Evolutionary conservation across 192 early-diverging fungal species (phyloP).

Genomic region (Backusella liffmaniae): DNA sequence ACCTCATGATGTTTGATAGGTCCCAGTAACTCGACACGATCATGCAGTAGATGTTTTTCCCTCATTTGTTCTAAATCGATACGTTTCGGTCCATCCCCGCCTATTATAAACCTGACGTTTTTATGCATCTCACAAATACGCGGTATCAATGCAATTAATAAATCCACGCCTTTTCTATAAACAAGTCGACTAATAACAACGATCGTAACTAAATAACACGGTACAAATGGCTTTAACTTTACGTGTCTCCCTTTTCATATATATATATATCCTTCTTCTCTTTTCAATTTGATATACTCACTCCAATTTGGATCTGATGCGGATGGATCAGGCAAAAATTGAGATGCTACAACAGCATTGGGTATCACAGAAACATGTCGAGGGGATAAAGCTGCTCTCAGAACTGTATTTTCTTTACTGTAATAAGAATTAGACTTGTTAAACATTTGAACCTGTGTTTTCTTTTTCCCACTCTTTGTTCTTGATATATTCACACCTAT

Average conservation of each 20-base stretch:
- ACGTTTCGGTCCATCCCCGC: slow-evolving; percentile 94
- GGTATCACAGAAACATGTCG: slow-evolving; percentile 92
- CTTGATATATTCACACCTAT: background rate
- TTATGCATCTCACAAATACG: slow-evolving; percentile 78
- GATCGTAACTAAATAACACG: slow-evolving; percentile 71
- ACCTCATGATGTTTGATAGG: slow-evolving; percentile 81
- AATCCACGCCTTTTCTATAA: slow-evolving; percentile 94
- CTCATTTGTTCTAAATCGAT: slow-evolving; percentile 98
- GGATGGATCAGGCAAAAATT: slow-evolving; percentile 82
- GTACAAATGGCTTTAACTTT: background rate
- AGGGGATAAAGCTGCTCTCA: slow-evolving; percentile 89
- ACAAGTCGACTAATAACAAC: slow-evolving; percentile 90
- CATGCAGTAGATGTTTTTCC: slow-evolving; percentile 88
- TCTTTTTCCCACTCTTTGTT: background rate
- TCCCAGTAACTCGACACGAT: slow-evolving; percentile 88
- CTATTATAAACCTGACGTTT: slow-evolving; percentile 89
- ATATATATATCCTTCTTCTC: background rate
- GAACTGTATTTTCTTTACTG: slow-evolving; percentile 98
- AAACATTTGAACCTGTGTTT: background rate
- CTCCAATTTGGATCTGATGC: slow-evolving; percentile 74
- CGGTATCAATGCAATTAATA: slow-evolving; percentile 90
- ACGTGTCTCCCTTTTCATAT: background rate
- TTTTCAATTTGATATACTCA: slow-evolving; percentile 34
- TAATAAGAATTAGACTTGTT: background rate
- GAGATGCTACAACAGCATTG: slow-evolving; percentile 93